These are phyloP conservation scores for Evernia prunastri DNA, from an alignment of 495 filamentous ascomycete genomes.

Conservation along the genomic window DNA sequence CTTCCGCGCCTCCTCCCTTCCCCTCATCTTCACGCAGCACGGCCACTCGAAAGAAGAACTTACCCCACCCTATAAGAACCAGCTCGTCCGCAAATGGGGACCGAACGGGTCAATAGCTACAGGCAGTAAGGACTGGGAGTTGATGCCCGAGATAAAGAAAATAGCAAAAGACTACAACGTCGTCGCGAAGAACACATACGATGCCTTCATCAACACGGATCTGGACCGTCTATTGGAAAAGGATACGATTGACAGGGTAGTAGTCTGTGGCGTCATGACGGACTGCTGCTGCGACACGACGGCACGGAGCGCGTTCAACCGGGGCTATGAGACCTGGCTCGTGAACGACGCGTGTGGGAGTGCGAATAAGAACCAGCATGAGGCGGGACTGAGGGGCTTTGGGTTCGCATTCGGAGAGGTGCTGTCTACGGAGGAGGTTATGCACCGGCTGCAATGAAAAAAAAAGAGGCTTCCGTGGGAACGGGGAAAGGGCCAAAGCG, in stretches of 20 bases:
- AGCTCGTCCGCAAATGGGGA: constrained; percentile 40
- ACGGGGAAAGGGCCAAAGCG: too few relatives aligned
- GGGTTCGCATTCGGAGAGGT: constrained; percentile 35
- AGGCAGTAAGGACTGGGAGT: constrained; percentile 30
- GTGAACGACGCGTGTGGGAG: constrained; percentile 37
- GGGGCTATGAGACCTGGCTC: constrained; percentile 40
- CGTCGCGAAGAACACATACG: constrained; percentile 33
- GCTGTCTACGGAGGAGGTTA: constrained; percentile 29
- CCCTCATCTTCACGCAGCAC: constrained; percentile 41
- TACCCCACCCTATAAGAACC: constrained; percentile 34
- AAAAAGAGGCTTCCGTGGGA: too few relatives aligned
- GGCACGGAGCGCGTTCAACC: constrained; percentile 36
- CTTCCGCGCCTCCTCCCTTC: constrained; percentile 29
- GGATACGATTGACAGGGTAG: constrained; percentile 27
- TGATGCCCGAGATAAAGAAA: constrained; percentile 31
- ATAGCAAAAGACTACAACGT: constrained; percentile 18
- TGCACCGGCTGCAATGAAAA: constrained; percentile 21
- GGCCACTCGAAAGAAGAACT: constrained; percentile 36
- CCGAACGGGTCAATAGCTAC: constrained; percentile 29
- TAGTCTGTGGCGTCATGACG: constrained; percentile 41
- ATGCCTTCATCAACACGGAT: constrained; percentile 32
- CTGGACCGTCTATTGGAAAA: constrained; percentile 27
- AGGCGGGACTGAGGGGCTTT: constrained; percentile 32
- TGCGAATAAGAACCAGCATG: constrained; percentile 31
- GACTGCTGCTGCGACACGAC: constrained; percentile 42